Evolutionary conservation across 345 rosid genomes (phyloP), one percentile per base, ranked within the genome.

Genomic region (Cardamine resedifolia): DNA sequence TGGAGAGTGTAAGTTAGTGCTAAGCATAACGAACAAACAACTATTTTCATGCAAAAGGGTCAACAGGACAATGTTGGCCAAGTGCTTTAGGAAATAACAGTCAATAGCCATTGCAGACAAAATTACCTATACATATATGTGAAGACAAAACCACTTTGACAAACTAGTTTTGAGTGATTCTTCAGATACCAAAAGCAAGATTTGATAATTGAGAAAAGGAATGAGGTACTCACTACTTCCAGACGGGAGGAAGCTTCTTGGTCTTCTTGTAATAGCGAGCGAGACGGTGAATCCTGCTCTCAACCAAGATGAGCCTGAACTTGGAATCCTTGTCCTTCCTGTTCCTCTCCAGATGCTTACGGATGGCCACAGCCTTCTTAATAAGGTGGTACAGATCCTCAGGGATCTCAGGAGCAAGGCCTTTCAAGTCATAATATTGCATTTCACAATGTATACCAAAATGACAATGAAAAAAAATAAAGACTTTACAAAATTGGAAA

Each of bases 291-390:
- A 87, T 85, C 78, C 89, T 83, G 84, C 91, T 85, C 77, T 87
- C 91, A n/a, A 85, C 91, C 52, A 87, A 83, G 58, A 87, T 87
- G 82, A 87, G 72, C 58, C 91, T 61, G 43, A 87, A 85, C 74
- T 87, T 87, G 78, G 92, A 87, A 75, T 87, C 92, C 83, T 85
- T 87, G 74, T 87, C 92, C 83, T 87, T 87, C 66, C 89, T 82
- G 82, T 87, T 87, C 72, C 89, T 87, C 76, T 87, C 92, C 49
- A 87, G 72, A 74, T 87, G 89, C 80, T 87, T 87, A 70, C 89
- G 77, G 67, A 87, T 87, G 10, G 91, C 88, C 26, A 87, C 87
- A 34, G 89, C 92, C 82, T 85, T 87, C 86, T 87, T 87, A 67
- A 87, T 87, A n/a, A 87, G 86, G 58, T 85, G 89, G 74, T 87